These are phyloP conservation scores for Citrus mangshanensis DNA, from an alignment of 345 rosid genomes.

Conservation along the genomic window DNA sequence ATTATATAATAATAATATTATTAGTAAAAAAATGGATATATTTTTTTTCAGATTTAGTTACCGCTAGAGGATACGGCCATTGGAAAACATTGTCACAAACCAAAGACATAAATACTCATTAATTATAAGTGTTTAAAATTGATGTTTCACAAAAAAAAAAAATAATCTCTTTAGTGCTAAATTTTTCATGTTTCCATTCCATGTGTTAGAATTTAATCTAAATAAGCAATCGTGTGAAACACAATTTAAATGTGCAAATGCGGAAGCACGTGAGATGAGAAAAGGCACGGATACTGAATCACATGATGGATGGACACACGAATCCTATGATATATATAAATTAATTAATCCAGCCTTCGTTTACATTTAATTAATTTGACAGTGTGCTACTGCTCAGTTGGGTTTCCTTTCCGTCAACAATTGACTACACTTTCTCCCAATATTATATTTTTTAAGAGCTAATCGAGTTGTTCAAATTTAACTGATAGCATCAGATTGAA, in stretches of 20 bases:
- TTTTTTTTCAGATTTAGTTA: too few relatives aligned
- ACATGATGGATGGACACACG: neutral
- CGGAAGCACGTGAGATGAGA: neutral
- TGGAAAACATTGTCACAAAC: too few relatives aligned
- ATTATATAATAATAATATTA: too few relatives aligned
- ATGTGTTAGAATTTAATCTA: neutral
- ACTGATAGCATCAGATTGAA: too few relatives aligned
- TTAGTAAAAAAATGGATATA: too few relatives aligned
- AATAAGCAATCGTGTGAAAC: constrained; percentile 1
- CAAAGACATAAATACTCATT: too few relatives aligned
- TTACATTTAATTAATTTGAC: too few relatives aligned
- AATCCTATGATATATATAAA: neutral
- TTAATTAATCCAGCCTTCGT: neutral
- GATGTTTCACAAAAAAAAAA: too few relatives aligned
- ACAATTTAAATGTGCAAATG: constrained; percentile 5
- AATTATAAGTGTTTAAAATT: neutral
- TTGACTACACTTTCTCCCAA: neutral
- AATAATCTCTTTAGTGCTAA: neutral
- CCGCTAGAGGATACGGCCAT: too few relatives aligned
- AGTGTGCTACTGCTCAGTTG: neutral
- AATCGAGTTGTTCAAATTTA: too few relatives aligned
- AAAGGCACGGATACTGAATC: neutral
- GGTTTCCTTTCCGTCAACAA: neutral
- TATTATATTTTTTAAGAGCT: too few relatives aligned
- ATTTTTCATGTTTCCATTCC: neutral